These are phyloP conservation scores for Lasiodiplodia hormozganensis DNA, from an alignment of 2,329 filamentous ascomycete species.

Conservation along the genomic window DNA sequence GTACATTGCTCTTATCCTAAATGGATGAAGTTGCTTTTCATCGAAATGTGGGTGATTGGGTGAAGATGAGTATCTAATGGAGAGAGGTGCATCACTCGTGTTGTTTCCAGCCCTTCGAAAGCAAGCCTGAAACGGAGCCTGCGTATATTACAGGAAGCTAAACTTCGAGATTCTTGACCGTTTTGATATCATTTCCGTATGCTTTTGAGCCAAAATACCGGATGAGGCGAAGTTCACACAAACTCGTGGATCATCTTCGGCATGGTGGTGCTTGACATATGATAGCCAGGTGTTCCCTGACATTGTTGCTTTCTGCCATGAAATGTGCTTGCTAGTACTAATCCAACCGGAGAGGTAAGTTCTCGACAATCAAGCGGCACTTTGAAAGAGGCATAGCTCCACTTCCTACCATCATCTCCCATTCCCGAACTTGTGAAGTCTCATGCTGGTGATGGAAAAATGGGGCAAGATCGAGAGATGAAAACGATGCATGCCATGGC, in stretches of 20 bases:
- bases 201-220: not conserved
- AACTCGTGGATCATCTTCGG: not conserved
- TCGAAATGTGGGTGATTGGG: not conserved
- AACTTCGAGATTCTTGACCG: not conserved
- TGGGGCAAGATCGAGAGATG: not conserved
- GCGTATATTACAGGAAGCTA: not conserved
- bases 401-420: not conserved
- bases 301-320: not conserved
- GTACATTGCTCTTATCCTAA: not conserved
- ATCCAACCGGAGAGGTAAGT: not conserved
- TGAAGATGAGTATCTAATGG: not conserved
- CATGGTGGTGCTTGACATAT: not conserved
- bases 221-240: not conserved
- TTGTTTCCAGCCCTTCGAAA: not conserved
- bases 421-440: not conserved
- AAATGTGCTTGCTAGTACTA: not conserved
- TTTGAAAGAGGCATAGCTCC: not conserved
- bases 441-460: constrained; percentile 9
- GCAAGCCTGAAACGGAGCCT: not conserved
- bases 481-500: not conserved
- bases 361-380: not conserved
- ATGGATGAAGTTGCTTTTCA: not conserved
- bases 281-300: not conserved
- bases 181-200: not conserved
- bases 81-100: not conserved